Percentiles rank a stretch among this genome's conserved stretches.
Conservation (phyloP, 2,329 filamentous ascomycete species). For the Ophiostoma australiae region DNA sequence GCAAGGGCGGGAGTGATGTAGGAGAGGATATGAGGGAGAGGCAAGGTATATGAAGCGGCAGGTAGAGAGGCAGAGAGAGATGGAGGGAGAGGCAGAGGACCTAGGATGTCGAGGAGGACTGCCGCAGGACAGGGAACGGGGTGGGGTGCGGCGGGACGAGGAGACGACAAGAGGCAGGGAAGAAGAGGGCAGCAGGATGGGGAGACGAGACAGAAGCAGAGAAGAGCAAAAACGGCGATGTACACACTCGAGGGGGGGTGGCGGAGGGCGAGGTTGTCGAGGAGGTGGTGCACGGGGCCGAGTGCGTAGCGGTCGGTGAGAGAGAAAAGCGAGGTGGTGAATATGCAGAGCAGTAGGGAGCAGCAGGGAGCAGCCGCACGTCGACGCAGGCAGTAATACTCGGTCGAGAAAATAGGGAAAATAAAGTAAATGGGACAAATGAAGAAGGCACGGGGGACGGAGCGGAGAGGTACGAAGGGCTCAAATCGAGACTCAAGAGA, state of each 20-base stretch:
- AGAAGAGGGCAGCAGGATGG: not conserved
- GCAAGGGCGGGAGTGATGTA: not conserved
- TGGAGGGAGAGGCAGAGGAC: not conserved
- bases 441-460: conserved; percentile 2
- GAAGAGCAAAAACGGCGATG: conserved; percentile 13
- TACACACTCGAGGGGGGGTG: conserved; percentile 11
- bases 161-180: not conserved
- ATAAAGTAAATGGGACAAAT: not conserved
- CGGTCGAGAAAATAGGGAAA: not conserved
- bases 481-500: not conserved
- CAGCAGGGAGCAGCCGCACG: not conserved
- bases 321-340: conserved; percentile 14
- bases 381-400: not conserved
- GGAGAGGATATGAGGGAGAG: conserved; percentile 6
- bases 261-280: conserved; percentile 1
- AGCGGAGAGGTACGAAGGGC: conserved; percentile 1
- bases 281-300: conserved; percentile 1
- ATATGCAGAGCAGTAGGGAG: not conserved
- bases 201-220: not conserved
- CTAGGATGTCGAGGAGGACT: conserved; percentile 15
- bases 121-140: conserved; percentile 14
- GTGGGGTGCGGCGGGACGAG: conserved; percentile 9
- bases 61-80: not conserved
- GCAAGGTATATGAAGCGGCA: not conserved
- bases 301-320: conserved; percentile 15